Base-by-base conservation (phyloP, 202 grass and related monocot species). In the Brachypodium distachyon region DNA sequence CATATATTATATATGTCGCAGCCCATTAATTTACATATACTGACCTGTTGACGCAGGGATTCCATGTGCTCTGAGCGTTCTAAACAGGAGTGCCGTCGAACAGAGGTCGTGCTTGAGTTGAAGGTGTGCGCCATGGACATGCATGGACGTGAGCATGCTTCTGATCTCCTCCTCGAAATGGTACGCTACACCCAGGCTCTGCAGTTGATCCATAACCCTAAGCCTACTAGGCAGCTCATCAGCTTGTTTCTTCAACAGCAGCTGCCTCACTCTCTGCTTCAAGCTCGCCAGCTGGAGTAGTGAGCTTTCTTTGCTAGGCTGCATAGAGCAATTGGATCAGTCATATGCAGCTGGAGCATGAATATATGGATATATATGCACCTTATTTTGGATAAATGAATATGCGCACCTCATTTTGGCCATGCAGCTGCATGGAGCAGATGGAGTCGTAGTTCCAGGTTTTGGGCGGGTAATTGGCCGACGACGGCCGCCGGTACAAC, bases 131-230 rank as follows among this genome's bases (percentile, higher is more conserved):
- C 14, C 23, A 13, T 28, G 53, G 4, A 7, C 53, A 56, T 27
- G 70, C 28, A 62, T 74, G 26, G 67, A 74, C 7, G 31, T 0
- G 36, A 90, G 72, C 12, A 84, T 54, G 59, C 54, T 28, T 71
- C 55, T 86, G n/a, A 76, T 86, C 48, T 86, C 87, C 33, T 67
- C 34, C 7, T 75, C 9, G 3, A 90, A 90, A 72, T 83, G 87
- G 81, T 86, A 79, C 0, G 78, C 73, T 16, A 90, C 49, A 11
- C 78, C 83, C 3, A 87, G 57, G 3, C 68, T 67, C 47, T 84
- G 84, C 61, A 87, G 33, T 0, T 71, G 38, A 8, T 81, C 56
- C 8, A 90, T 64, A 41, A 80, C 50, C 13, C 52, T 51, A 34
- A 81, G 43, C 23, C 48, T 85, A 7, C 33, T 40, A 1, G 53